These are phyloP conservation scores for Lodderomyces elongisporus DNA, from an alignment of 1,139 yeast genomes.

Conservation along the genomic window DNA sequence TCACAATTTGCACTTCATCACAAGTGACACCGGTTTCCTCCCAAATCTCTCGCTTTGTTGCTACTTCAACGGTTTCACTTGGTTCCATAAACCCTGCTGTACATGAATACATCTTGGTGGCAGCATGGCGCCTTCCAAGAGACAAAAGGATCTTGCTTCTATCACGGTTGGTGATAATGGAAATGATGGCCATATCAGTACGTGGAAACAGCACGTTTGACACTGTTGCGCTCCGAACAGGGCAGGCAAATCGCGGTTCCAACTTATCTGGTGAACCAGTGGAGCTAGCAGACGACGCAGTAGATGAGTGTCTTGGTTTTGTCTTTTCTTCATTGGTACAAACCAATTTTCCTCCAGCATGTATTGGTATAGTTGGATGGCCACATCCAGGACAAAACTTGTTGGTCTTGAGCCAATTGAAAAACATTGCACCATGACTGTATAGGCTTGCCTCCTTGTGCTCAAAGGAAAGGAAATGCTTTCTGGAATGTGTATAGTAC, in stretches of 20 bases:
- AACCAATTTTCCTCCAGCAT: constrained; percentile 75
- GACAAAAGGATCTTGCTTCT: constrained; percentile 68
- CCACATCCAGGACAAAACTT: constrained; percentile 91
- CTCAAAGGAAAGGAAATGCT: constrained; percentile 31
- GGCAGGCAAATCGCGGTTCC: constrained; percentile 36
- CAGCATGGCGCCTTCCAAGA: constrained; percentile 50
- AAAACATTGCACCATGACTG: constrained; percentile 77
- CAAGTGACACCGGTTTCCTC: constrained; percentile 89
- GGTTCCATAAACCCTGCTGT: constrained; percentile 97
- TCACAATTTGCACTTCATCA: constrained; percentile 51
- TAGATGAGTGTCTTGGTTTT: background rate
- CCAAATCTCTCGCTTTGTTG: constrained; percentile 86
- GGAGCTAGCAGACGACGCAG: constrained; percentile 6
- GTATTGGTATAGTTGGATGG: constrained; percentile 56
- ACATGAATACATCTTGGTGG: constrained; percentile 64
- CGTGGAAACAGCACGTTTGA: constrained; percentile 80
- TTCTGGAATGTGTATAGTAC: constrained; percentile 32
- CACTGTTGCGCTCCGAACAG: constrained; percentile 50
- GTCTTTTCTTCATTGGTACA: constrained; percentile 41
- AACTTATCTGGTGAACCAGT: constrained; percentile 4
- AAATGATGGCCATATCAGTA: constrained; percentile 82
- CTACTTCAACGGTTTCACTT: constrained; percentile 84
- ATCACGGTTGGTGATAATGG: constrained; percentile 64
- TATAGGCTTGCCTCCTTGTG: constrained; percentile 58
- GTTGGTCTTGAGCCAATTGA: constrained; percentile 80